Base-by-base conservation (phyloP, 345 rosid genomes). In the Citrus cavaleriei region DNA sequence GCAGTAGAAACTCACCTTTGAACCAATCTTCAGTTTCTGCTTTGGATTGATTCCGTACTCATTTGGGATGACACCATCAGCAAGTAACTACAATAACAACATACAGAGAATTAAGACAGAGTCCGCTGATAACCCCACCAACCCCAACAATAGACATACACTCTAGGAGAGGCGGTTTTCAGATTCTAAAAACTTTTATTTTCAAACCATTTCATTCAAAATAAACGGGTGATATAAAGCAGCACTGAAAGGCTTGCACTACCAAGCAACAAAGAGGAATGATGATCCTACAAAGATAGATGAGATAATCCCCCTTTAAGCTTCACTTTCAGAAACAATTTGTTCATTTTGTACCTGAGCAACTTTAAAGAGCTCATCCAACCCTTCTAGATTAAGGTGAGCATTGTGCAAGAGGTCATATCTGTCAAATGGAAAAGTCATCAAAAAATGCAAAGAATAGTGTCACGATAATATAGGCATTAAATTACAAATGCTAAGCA, bases 11-110 rank as follows among this genome's bases (percentile, higher is more conserved):
- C 76, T 68, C 74, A 95, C 98, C 99, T 94, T 93, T 46, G 99
- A 96, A 75, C 99, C 98, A 63, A 96, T 94, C 86, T 93, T 93
- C 82, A 96, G 86, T 87, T 93, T 96, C 83, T 96, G 97, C 74
- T 91, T 89, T 75, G 99, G 98, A 91, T 96, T 94, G 78, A 96
- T 91, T 72, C 99, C 99, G 77, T 94, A 96, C 86, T 93, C 99
- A 75, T 96, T 96, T 75, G 99, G 99, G 66, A 96, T 93, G 78
- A 96, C 98, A 82, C 98, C 98, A 87, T 96, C 99, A 77, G 99
- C 99, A 68, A 96, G 98, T 80, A 90, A 79, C 98, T 96, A 89
- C 84, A 88, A 83, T 24, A 86, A 84, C 67, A 87, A 76, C 70
- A 79, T 55, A 71, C 74, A 81, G 79, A 76, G 65, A 42, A 55